A percentile compares a stretch with the other conserved stretches of the same genome.
These are phyloP conservation scores for Sclerotinia borealis DNA, from an alignment of 2,329 filamentous ascomycete species.

Conservation along the genomic window DNA sequence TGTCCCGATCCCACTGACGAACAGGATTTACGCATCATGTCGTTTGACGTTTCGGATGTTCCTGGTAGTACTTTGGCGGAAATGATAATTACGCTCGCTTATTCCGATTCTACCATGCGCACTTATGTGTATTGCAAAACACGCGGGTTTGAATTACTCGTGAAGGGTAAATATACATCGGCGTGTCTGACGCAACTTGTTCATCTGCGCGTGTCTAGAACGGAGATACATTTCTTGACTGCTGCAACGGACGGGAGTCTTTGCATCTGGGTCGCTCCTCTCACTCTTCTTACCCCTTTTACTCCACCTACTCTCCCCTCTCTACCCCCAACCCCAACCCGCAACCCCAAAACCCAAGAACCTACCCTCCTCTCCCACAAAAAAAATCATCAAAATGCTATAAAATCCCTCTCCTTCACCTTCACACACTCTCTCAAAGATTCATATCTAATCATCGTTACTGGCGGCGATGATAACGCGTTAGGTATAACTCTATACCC, in stretches of 20 bases:
- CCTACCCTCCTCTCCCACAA: conserved; percentile 24
- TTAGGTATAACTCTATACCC: conserved; percentile 51
- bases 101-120: conserved; percentile 78
- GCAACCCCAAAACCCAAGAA: neutral
- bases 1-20: conserved; percentile 47
- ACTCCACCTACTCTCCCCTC: neutral
- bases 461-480: conserved; percentile 85
- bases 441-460: conserved; percentile 48
- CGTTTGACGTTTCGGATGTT: conserved; percentile 55
- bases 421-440: conserved; percentile 21
- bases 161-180: conserved; percentile 56
- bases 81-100: conserved; percentile 56
- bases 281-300: no score
- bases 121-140: conserved; percentile 43
- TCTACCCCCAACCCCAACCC: neutral
- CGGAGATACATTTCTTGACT: conserved; percentile 46
- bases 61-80: conserved; percentile 1
- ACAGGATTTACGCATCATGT: conserved; percentile 70
- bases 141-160: conserved; percentile 44
- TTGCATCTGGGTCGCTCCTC: conserved; percentile 46
- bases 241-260: conserved; percentile 78
- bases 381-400: conserved; percentile 70
- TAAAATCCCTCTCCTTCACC: conserved; percentile 59
- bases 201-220: conserved; percentile 37
- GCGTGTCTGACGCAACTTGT: conserved; percentile 66